Evolutionary conservation across 116 monocot species (phyloP), one percentile per base, ranked within the genome.

Genomic region (Zostera marina): DNA sequence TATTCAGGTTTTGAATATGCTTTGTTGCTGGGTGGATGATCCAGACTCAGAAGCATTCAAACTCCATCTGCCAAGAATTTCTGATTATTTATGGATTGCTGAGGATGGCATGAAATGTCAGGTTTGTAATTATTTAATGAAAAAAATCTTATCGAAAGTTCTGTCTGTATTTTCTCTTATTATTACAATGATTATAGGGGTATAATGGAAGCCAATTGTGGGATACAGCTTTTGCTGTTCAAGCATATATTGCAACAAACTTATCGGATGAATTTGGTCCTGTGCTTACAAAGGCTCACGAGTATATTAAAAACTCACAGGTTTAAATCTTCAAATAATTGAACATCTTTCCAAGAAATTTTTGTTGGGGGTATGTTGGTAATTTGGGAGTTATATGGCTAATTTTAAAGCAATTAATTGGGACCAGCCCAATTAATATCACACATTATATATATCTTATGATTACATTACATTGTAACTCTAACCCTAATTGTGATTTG

Each of bases 21-120:
- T 92, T 62, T 86, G 80, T 42, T 92, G 92, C 60, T 92, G 92
- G 92, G 80, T 83, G 45, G 92, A 92, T 63, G 87, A 92, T 76
- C 76, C 82, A 55, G 87, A 80, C 54, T 92, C 92, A 11, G 80
- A 86, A 64, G 92, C 86, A 55, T 86, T 86, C 65, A 92, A 92
- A 65, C 64, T 92, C 54, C 92, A 92, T 25, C 76, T 82, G 69
- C 78, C 80, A 21, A 82, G 92, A 65, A 57, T 92, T 41, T 56
- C 62, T 54, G 92, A 92, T 63, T 92, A 80, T 70, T 51, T 92
- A 25, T 92, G 92, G 92, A 9, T 92, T 53, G 87, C 92, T 57
- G 92, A 92, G 80, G 92, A 92, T 80, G 92, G 92, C 75, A 87
- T 92, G 87, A 92, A 92, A 69, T 82, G 86, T 86, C 91, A 91